These are phyloP conservation scores for Gastrodia elata DNA, from an alignment of 106 monocot genomes.

Conservation along the genomic window DNA sequence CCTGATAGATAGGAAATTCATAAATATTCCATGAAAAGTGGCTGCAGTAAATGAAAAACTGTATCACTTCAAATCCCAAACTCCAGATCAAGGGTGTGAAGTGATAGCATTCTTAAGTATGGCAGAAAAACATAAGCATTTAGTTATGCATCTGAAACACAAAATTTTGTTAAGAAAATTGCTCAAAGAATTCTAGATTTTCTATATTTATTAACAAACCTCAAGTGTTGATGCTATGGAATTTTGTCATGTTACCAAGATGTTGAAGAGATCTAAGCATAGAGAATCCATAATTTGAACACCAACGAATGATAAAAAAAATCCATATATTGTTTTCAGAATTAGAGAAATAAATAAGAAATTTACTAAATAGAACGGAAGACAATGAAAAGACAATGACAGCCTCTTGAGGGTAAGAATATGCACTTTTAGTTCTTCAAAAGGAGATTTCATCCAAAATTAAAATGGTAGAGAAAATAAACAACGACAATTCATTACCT, in stretches of 20 bases:
- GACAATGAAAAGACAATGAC: background rate
- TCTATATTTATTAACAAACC: background rate
- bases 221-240: background rate
- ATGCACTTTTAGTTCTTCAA: background rate
- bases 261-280: background rate
- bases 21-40: background rate
- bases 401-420: background rate
- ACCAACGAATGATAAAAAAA: background rate
- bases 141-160: background rate
- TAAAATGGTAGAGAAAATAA: conserved; percentile 3
- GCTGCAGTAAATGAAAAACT: background rate
- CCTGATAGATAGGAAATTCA: background rate
- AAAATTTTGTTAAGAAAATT: background rate
- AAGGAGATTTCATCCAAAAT: too few species aligned
- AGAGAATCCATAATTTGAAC: background rate
- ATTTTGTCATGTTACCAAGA: background rate
- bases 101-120: background rate
- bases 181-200: background rate
- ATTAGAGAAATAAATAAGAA: background rate
- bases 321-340: background rate
- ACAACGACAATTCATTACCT: conserved; percentile 35
- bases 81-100: background rate
- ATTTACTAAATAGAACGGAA: background rate
- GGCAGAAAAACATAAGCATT: background rate
- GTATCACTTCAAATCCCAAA: background rate